phyloP scores from a whole-genome alignment of 768 basidiomycete species.

The Kockovaella imperatae region DNA sequence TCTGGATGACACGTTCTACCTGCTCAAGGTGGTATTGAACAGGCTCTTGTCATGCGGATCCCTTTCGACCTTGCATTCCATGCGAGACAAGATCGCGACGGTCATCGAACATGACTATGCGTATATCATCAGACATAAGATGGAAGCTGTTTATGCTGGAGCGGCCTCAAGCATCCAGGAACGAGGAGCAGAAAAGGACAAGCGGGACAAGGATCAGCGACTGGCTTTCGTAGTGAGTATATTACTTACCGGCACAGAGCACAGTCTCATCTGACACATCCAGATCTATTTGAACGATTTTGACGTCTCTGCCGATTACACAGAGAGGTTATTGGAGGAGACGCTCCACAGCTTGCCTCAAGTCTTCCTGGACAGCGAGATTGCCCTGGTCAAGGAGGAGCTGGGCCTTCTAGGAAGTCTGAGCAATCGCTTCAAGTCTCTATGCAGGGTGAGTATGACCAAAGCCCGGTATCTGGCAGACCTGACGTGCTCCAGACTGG shows the following conservation, averaged over 20 bases:
- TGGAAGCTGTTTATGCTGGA: conserved; percentile 74
- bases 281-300: conserved; percentile 88
- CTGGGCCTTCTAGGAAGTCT: conserved; percentile 24
- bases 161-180: conserved; percentile 47
- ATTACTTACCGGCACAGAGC: neutral
- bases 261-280: neutral
- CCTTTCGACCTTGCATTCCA: conserved; percentile 53
- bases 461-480: neutral
- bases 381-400: conserved; percentile 50
- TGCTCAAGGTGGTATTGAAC: conserved; percentile 73
- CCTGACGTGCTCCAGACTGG: conserved; percentile 53
- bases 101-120: conserved; percentile 77
- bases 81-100: conserved; percentile 59
- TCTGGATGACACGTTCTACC: conserved; percentile 87
- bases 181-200: conserved; percentile 58
- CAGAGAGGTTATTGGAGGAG: conserved; percentile 61
- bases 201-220: conserved; percentile 66
- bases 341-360: conserved; percentile 57
- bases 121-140: conserved; percentile 67
- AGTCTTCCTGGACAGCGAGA: conserved; percentile 59
- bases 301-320: conserved; percentile 82
- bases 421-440: conserved; percentile 57
- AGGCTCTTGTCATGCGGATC: conserved; percentile 74
- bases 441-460: conserved; percentile 57
- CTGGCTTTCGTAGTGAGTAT: conserved; percentile 69